Evolutionary conservation across 768 basidiomycete species (phyloP).

Genomic region (Rhodosporidiobolus odoratus): DNA sequence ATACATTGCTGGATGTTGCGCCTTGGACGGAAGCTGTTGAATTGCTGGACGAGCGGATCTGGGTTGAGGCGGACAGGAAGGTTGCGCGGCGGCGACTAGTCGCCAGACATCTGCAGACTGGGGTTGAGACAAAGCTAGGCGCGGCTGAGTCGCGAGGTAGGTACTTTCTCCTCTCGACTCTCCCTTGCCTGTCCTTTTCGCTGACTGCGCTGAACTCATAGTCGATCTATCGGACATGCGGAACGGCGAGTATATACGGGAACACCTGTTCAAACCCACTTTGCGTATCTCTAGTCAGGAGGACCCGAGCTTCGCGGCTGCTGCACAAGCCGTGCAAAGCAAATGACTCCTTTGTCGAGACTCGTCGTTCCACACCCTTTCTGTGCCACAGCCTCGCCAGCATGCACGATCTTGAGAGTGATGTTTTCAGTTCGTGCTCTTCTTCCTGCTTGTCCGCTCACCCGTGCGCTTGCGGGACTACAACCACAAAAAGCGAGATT

Average conservation of each 20-base stretch:
- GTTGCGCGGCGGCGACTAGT: slow-evolving; percentile 43
- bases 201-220: not conserved
- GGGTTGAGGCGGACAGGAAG: slow-evolving; percentile 49
- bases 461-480: too few species aligned
- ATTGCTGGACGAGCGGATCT: slow-evolving; percentile 72
- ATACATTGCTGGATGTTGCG: slow-evolving; percentile 65
- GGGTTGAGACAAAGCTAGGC: slow-evolving; percentile 39
- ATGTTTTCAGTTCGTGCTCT: too few species aligned
- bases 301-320: too few species aligned
- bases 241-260: slow-evolving; percentile 38
- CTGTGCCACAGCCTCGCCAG: too few species aligned
- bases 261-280: slow-evolving; percentile 27
- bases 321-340: too few species aligned
- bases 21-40: slow-evolving; percentile 66
- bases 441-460: too few species aligned
- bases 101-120: slow-evolving; percentile 43
- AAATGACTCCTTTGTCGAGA: too few species aligned
- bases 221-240: slow-evolving; percentile 41
- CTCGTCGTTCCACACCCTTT: too few species aligned
- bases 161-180: not conserved
- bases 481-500: too few species aligned
- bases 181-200: too few species aligned
- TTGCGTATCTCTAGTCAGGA: slow-evolving; percentile 23
- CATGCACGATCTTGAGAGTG: too few species aligned
- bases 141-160: slow-evolving; percentile 34